These are phyloP conservation scores for Aspergillus hortae DNA, from an alignment of 2,329 filamentous ascomycete species.

Conservation along the genomic window DNA sequence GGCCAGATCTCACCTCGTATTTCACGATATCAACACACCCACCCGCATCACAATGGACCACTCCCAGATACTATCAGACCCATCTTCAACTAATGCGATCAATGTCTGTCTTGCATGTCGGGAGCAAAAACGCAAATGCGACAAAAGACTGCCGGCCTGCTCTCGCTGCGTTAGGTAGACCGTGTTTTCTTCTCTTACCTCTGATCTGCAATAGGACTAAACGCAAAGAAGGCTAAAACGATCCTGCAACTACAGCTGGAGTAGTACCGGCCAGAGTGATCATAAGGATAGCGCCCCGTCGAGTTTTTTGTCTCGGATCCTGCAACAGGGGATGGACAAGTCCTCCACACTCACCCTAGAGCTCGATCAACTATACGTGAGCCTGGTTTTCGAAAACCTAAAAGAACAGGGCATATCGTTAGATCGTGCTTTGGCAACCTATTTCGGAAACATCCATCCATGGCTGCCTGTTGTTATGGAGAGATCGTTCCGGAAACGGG, in stretches of 20 bases:
- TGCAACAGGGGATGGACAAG: background rate
- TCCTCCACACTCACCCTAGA: background rate
- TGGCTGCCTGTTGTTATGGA: conserved; percentile 6
- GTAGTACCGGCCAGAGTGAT: background rate
- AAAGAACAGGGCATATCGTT: background rate
- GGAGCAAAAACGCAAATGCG: background rate
- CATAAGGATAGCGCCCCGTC: background rate
- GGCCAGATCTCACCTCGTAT: too few relatives aligned
- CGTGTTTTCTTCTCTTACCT: background rate
- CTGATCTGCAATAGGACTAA: background rate
- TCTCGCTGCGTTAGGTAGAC: background rate
- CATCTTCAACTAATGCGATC: background rate
- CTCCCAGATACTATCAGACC: too few relatives aligned
- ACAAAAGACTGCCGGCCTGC: background rate
- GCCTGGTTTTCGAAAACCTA: background rate
- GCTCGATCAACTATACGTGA: background rate
- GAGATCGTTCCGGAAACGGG: background rate
- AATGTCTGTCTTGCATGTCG: background rate
- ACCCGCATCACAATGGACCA: background rate
- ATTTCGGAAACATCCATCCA: conserved; percentile 6
- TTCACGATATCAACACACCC: background rate
- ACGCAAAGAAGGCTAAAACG: background rate
- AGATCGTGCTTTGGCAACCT: background rate
- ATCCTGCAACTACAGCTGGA: background rate
- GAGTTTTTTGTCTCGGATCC: background rate